Evolutionary conservation across 805 yeast species (phyloP), one percentile per base, ranked within the genome.

Genomic region (Suhomyces xylopsoci): DNA sequence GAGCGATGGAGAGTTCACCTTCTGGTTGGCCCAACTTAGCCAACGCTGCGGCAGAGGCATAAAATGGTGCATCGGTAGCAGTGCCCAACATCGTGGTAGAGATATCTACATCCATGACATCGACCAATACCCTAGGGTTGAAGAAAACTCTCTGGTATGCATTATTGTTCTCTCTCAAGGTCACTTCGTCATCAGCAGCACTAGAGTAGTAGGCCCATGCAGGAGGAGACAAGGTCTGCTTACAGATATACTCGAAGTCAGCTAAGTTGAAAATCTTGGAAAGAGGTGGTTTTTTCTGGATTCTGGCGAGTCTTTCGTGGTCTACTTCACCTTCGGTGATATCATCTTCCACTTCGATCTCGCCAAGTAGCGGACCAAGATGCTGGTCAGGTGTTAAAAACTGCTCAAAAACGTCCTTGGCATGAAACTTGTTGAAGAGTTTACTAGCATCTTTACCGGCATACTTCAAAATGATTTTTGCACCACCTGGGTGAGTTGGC

Each of bases 131-230:
- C 51, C 83, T 77, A 12, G 98, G 98, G 58, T 87, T 85, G 77
- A 93, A 93, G 73, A 88, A 91, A 48, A 92, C 82, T 24, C 96
- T 76, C 63, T 90, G 96, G 72, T 82, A 93, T 2, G 97, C 96
- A 47, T 83, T 79, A 67, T 91, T 97, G 72, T 93, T 93, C 64
- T 92, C 97, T 60, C 98, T 81, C 62, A 88, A 67, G 1, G 97
- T 81, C 59, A 93, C 82, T 72, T 93, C 98, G 67, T 93, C 98
- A 69, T 93, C 97, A n/a, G 96, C 81, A 9, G 93, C 98, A 40
- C 91, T 83, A 2, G 96, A 87, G 66, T 91, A 93, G 70, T 93
- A 93, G 14, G 94, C 94, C 96, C 97, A 89, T 0, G 94, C 97
- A 24, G 68, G 80, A 51, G 82, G 83, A 25, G 89, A 81, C 76